phyloP scores from a whole-genome alignment of 2,329 filamentous ascomycete genomes.

The Claviceps sp. region DNA sequence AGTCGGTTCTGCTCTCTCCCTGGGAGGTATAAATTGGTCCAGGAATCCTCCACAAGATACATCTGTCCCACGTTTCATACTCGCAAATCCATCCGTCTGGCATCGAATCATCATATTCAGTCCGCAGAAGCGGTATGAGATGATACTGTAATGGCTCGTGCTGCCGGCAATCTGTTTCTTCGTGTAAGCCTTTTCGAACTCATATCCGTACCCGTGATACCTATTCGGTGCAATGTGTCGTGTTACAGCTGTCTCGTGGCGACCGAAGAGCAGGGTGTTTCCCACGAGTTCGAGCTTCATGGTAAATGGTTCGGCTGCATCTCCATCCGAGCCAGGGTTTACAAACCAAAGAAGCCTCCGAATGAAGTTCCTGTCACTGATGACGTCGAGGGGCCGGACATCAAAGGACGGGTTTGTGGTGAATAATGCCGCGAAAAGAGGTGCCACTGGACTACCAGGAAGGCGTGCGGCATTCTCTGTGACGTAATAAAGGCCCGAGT shows the following conservation, averaged over 20 bases:
- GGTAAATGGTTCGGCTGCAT: constrained; percentile 22
- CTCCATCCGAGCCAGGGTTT: constrained; percentile 13
- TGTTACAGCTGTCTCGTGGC: constrained; percentile 17
- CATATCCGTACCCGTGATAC: constrained; percentile 28
- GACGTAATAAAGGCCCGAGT: constrained; percentile 28
- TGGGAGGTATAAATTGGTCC: too few relatives aligned
- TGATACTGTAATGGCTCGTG: constrained; percentile 16
- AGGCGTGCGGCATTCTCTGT: constrained; percentile 31
- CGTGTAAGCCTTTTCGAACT: constrained; percentile 32
- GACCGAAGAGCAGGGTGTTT: constrained; percentile 25
- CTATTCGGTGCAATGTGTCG: constrained; percentile 19
- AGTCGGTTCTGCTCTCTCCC: too few relatives aligned
- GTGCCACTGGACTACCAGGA: constrained; percentile 30
- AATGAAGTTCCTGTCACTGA: constrained; percentile 34
- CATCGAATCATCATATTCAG: too few relatives aligned
- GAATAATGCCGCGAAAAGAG: constrained; percentile 31
- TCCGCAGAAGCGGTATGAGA: too few relatives aligned
- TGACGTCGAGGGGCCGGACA: constrained; percentile 24
- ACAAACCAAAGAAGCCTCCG: constrained; percentile 34
- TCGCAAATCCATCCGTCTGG: too few relatives aligned
- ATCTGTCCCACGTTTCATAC: too few relatives aligned
- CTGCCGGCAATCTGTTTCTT: constrained; percentile 18
- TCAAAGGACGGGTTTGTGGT: constrained; percentile 24
- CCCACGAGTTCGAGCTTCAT: constrained; percentile 26
- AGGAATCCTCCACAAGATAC: too few relatives aligned